Conservation (phyloP, 1,284 basidiomycete species). For the Sporisorium sorghi region DNA sequence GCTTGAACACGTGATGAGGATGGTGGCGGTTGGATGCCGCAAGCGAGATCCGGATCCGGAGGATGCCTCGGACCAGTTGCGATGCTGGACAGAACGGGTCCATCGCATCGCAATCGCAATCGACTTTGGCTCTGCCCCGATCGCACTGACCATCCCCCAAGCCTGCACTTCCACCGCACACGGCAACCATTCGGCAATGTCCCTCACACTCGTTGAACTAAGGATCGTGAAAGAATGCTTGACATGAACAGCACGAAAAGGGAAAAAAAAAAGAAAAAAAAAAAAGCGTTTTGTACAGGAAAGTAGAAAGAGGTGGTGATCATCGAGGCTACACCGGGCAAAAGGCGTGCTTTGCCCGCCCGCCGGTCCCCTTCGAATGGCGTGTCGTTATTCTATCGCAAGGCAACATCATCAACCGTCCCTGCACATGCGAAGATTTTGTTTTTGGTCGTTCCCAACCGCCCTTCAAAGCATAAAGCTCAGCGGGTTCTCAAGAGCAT, state of each 20-base stretch:
- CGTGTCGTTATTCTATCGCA: neutral
- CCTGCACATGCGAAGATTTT: neutral
- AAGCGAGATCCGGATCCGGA: conserved; percentile 27
- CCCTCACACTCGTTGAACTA: neutral
- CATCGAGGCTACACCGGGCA: too few relatives aligned
- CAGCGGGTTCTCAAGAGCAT: conserved; percentile 95
- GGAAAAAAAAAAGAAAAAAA: conserved; percentile 11
- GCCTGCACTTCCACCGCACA: neutral
- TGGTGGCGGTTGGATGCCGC: conserved; percentile 8
- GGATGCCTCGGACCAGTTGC: neutral
- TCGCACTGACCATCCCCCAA: neutral
- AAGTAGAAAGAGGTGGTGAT: conserved; percentile 3
- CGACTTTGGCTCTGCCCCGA: neutral
- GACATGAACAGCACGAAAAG: too few relatives aligned
- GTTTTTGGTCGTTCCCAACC: neutral
- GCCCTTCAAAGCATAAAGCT: conserved; percentile 62
- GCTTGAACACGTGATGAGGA: neutral
- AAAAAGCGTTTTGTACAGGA: conserved; percentile 19
- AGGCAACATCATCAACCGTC: too few relatives aligned
- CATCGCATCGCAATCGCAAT: conserved; percentile 6
- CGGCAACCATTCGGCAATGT: neutral
- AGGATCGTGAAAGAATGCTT: too few relatives aligned
- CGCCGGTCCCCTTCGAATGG: neutral
- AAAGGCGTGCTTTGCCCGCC: too few relatives aligned
- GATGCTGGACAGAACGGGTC: too few relatives aligned